Base-by-base conservation (phyloP, 2,329 filamentous ascomycete species). In the Herpomyces periplanetae region DNA sequence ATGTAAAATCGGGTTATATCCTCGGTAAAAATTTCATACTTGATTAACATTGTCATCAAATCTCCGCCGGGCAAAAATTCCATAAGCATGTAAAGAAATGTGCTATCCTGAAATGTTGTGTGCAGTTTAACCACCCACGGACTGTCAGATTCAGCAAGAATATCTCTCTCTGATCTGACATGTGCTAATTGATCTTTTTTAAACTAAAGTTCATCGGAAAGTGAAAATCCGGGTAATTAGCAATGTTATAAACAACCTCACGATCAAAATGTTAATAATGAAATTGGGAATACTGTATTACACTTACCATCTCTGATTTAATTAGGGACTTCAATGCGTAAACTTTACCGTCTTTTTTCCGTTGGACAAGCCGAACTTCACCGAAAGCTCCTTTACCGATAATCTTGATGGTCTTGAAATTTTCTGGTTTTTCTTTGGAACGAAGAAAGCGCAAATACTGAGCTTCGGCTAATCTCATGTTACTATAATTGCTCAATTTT, bases 1-100 rank as follows among this genome's bases (percentile, higher is more conserved):
- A 96, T 96, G 42, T 96, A 96, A 42, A 96, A 96, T 8, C 80
- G 59, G 12, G 80, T 96, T 28, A 96, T 91, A 29, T 96, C 80
- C 38, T 91, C 75, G 0, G 71, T 85, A 39, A 96, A 96, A 37
- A 96, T 88, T 38, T 96, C 80, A 34, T 96, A 96, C 49, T 91
- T 96, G 46, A 96, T 96, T 29, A 96, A 49, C 80, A 96, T 96
- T 3, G 80, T 96, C 80, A 96, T 96, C 37, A 96, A 41, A 44
- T 96, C 80, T 39, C 80, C 80, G 39, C 80, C 80, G 4, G 80
- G 80, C 38, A 96, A 51, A 42, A 91, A 96, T 42, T 96, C 80
- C 80, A 96, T 96, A 25, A 96, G 49, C 61, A 96, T 80, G 46
- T 96, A 96, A 13, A 96, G 47, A 44, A 88, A 96, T 28, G 80